Evolutionary conservation across 2,329 filamentous ascomycete genomes (phyloP).

Genomic region (Colletotrichum magnum): DNA sequence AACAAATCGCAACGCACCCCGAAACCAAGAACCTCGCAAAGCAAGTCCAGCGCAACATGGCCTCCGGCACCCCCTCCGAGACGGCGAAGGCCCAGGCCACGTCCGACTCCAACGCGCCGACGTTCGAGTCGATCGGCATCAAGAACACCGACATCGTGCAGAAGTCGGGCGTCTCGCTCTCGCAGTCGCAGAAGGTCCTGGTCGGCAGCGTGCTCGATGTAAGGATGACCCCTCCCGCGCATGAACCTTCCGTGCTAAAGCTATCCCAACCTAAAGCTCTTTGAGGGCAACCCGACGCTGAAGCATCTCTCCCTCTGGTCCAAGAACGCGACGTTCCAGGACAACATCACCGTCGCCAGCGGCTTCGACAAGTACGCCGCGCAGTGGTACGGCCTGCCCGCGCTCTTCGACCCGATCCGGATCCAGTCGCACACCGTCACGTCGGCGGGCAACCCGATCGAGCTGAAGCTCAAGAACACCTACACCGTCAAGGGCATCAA

Average conservation of each 20-base stretch:
- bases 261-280: slow-evolving; percentile 57
- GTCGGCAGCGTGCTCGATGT: slow-evolving; percentile 72
- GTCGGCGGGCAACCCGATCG: slow-evolving; percentile 70
- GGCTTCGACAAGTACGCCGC: slow-evolving; percentile 66
- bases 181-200: slow-evolving; percentile 64
- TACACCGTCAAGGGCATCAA: slow-evolving; percentile 53
- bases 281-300: slow-evolving; percentile 71
- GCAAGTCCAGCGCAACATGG: slow-evolving; percentile 44
- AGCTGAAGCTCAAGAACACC: slow-evolving; percentile 60
- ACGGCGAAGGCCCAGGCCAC: slow-evolving; percentile 46
- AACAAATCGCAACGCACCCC: slow-evolving; percentile 31
- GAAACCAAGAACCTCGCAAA: slow-evolving; percentile 37
- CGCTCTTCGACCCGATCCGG: slow-evolving; percentile 71
- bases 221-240: slow-evolving; percentile 22
- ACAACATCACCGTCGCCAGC: slow-evolving; percentile 70
- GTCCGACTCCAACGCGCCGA: slow-evolving; percentile 33
- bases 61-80: slow-evolving; percentile 46
- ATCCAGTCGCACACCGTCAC: slow-evolving; percentile 68
- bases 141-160: slow-evolving; percentile 69
- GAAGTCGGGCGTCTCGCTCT: slow-evolving; percentile 64
- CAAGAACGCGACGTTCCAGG: slow-evolving; percentile 69
- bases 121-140: slow-evolving; percentile 54
- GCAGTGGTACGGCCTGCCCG: slow-evolving; percentile 71
- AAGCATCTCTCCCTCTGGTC: slow-evolving; percentile 73
- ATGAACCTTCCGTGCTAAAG: neutral